Evolutionary conservation across 805 yeast genomes (phyloP).

Genomic region (Dipodascopsis tothii): DNA sequence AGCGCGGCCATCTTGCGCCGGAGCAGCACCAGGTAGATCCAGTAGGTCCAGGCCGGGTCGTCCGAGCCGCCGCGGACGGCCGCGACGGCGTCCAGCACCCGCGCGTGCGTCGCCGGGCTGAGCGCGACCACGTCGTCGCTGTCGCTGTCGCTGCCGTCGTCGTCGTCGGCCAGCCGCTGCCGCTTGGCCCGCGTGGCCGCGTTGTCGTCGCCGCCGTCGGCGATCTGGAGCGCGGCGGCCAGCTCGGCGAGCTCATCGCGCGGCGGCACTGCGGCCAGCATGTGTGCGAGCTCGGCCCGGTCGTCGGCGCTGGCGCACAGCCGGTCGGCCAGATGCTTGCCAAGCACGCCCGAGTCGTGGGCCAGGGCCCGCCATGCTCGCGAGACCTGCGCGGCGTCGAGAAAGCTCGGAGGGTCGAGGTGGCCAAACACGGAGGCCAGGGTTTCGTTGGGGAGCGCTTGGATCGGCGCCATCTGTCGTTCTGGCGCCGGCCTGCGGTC

Average conservation of each 20-base stretch:
- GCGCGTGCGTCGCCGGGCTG: neutral
- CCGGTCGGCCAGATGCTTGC: neutral
- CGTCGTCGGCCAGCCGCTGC: neutral
- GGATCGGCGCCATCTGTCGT: too few relatives aligned
- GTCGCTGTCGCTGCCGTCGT: neutral
- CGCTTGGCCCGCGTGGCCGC: neutral
- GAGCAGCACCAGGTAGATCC: constrained; percentile 9
- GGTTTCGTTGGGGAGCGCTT: too few relatives aligned
- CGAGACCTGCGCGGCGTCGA: neutral
- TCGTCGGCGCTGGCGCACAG: neutral
- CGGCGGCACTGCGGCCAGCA: too few relatives aligned
- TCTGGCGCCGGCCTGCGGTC: too few relatives aligned
- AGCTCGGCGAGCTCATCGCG: too few relatives aligned
- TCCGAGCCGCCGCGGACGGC: neutral
- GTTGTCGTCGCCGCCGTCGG: neutral
- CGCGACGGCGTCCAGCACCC: neutral
- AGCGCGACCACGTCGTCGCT: neutral
- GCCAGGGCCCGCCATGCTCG: neutral
- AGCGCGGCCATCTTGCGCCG: constrained; percentile 14
- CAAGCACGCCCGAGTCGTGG: neutral
- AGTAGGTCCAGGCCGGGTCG: neutral
- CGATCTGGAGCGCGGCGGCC: neutral
- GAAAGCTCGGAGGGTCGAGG: neutral
- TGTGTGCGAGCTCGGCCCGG: neutral
- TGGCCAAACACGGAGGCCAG: too few relatives aligned